Conservation (phyloP, 495 filamentous ascomycete genomes). For the Neurospora discreta region DNA sequence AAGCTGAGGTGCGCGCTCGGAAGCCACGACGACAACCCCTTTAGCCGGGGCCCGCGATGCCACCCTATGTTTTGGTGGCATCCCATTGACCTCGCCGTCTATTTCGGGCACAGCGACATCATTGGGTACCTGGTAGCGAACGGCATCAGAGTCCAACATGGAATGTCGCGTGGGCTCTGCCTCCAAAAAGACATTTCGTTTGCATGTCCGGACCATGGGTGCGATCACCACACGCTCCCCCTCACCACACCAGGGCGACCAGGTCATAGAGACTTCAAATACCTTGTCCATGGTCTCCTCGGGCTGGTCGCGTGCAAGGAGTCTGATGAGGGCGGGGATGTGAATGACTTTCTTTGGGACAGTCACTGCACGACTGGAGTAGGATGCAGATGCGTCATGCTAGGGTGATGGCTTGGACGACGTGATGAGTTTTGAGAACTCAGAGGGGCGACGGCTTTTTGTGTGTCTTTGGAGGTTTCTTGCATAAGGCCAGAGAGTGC, state of each 20-base stretch:
- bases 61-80: not conserved
- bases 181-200: not conserved
- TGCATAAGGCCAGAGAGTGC: too few species aligned
- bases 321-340: not conserved
- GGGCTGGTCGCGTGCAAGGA: not conserved
- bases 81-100: not conserved
- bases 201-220: not conserved
- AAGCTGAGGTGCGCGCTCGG: too few species aligned
- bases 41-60: not conserved
- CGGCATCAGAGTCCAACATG: not conserved
- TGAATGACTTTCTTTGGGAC: not conserved
- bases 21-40: not conserved
- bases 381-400: not conserved
- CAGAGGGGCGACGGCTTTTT: not conserved
- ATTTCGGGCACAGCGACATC: not conserved
- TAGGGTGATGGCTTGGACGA: not conserved
- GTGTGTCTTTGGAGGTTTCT: too few species aligned
- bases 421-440: not conserved
- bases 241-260: not conserved
- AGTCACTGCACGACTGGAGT: not conserved
- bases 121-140: not conserved
- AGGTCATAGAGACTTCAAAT: not conserved
- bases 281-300: not conserved
- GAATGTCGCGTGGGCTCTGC: not conserved
- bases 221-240: not conserved